Base-by-base conservation (phyloP, 768 basidiomycete genomes). In the button mushroom (Agaricus bisporus) region DNA sequence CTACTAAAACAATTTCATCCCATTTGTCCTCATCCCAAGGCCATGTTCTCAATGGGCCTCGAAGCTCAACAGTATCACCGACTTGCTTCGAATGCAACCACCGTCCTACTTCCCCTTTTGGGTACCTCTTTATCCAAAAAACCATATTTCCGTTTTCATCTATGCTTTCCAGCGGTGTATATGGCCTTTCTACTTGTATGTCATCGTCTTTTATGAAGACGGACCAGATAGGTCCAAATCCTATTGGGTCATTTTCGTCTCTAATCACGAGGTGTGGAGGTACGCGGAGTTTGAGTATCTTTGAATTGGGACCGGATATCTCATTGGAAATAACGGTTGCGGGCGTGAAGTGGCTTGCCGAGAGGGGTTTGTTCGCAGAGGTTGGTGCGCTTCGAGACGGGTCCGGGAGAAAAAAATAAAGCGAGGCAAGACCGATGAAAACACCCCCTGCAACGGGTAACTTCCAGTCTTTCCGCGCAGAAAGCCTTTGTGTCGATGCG, bases 121-220 rank as follows among this genome's bases (percentile, higher is more conserved):
- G 75, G 55, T 92, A 91, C 55, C 74, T 81, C 69, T 91, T 93
- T 8, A 93, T 74, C 91, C 91, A 93, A 48, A 93, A 80, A 36
- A 71, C 71, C 73, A 93, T 84, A 43, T 73, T 70, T 0, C 89
- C 88, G 10, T 82, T 63, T 49, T 76, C 69, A 48, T 86, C 83
- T 20, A 91, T 70, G 18, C 90, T 85, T 56, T 82, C 74, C 45
- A 93, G 69, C 4, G 91, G 91, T 4, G 91, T 93, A 63, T 92
- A 93, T 11, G 88, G 83, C 50, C 91, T 70, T 62, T 93, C 91
- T 29, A 92, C 87, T 67, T 92, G 91, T 18, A 93, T 91, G 60
- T 91, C 91, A 58, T 86, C 85, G 63, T 93, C 88, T 64, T 92
- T 93, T 64, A 92, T 73, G 65, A 76, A 92, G 11, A 93, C 70